These are phyloP conservation scores for Paramecium sonneborni DNA, from an alignment of 73 alveolate species.

Conservation along the genomic window DNA sequence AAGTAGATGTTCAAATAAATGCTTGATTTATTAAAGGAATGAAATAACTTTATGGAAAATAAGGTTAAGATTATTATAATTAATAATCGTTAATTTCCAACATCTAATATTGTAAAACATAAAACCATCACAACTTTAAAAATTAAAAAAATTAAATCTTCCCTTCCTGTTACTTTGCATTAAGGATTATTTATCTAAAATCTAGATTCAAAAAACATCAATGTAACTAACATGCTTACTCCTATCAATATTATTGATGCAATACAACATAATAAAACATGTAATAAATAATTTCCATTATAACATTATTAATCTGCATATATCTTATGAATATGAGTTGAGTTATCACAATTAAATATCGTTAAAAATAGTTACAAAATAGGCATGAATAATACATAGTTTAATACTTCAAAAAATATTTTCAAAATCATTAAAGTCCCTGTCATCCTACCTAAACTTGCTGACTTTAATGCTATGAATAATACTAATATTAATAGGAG, in stretches of 20 bases:
- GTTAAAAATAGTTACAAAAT: neutral
- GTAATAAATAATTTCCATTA: constrained; percentile 60
- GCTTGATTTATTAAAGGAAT: constrained; percentile 41
- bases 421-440: constrained; percentile 54
- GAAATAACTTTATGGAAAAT: constrained; percentile 7
- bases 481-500: neutral
- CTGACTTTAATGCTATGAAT: constrained; percentile 40
- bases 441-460: constrained; percentile 44
- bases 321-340: constrained; percentile 44
- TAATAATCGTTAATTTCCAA: neutral
- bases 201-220: constrained; percentile 43
- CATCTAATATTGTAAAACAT: constrained; percentile 54
- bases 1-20: neutral
- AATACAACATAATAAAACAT: constrained; percentile 34
- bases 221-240: constrained; percentile 20
- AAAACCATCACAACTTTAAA: constrained; percentile 13
- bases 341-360: constrained; percentile 17
- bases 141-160: constrained; percentile 48
- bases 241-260: constrained; percentile 1
- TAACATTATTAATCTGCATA: constrained; percentile 48
- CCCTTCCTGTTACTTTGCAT: constrained; percentile 57
- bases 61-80: constrained; percentile 36
- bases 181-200: constrained; percentile 37
- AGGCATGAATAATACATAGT: constrained; percentile 13
- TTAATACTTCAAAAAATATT: constrained; percentile 37